phyloP scores from a whole-genome alignment of 2,329 filamentous ascomycete species.

The Teratosphaeria viscida region DNA sequence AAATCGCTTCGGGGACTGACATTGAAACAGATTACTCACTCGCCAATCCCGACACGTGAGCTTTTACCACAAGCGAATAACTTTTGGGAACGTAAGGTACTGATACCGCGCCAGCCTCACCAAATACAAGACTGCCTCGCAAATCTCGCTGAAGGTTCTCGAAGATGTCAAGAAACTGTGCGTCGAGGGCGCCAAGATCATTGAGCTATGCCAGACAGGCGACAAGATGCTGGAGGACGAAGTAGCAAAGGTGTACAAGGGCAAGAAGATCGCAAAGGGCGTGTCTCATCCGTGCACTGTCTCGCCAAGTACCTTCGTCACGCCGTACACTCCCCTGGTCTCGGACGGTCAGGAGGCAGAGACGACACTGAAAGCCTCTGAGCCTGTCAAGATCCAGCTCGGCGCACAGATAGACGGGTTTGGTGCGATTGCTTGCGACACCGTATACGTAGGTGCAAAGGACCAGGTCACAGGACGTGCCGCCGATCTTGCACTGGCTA shows the following conservation, averaged over 20 bases:
- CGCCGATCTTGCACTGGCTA: constrained; percentile 83
- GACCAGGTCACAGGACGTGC: constrained; percentile 55
- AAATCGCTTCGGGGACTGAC: neutral
- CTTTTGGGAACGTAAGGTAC: constrained; percentile 45
- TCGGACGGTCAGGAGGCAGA: constrained; percentile 78
- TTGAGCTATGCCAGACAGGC: constrained; percentile 89
- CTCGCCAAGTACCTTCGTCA: constrained; percentile 87
- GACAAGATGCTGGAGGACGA: constrained; percentile 93
- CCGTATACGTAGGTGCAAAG: constrained; percentile 60
- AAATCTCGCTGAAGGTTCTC: constrained; percentile 92
- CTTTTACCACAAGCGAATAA: constrained; percentile 3
- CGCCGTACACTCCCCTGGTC: constrained; percentile 86
- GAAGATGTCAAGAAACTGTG: constrained; percentile 58
- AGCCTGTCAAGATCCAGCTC: constrained; percentile 96
- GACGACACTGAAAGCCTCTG: constrained; percentile 67
- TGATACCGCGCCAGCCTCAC: constrained; percentile 82
- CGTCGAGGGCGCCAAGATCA: constrained; percentile 79
- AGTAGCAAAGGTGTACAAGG: constrained; percentile 90
- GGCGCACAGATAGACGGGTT: constrained; percentile 98
- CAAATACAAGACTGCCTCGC: constrained; percentile 95
- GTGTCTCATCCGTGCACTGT: constrained; percentile 91
- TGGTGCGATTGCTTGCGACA: constrained; percentile 91
- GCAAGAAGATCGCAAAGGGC: constrained; percentile 93
- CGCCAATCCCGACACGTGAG: constrained; percentile 29
- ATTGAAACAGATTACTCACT: constrained; percentile 24